Base-by-base conservation (phyloP, 495 filamentous ascomycete species). In the Aspergillus cristatus region DNA sequence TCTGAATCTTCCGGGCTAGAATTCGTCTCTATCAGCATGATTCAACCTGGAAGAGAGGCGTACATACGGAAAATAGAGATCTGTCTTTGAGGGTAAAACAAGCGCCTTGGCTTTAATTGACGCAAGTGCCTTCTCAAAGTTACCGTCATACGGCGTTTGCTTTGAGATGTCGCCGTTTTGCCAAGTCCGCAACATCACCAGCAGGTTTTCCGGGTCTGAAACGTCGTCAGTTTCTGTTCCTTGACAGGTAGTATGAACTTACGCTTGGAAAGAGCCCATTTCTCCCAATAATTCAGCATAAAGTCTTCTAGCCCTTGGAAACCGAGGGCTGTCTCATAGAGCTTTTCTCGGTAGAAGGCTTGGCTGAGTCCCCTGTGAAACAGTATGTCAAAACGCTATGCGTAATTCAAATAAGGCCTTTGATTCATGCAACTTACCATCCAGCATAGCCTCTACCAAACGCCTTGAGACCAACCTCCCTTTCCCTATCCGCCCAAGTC, bases 121-220 rank as follows among this genome's bases (percentile, higher is more conserved):
- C 31, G 67, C 64, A 75, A 85, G 69, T 1, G 80, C 77, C 28
- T 71, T 68, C 37, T 72, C 68, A 42, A 84, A 78, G 46, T 79
- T 62, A 12, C 78, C 77, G 41, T 79, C 71, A 41, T 82, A 82
- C 16, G 71, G 72, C 34, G 72, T 70, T 47, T 82, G 78, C 18
- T 68, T 48, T 1, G 76, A 78, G 40, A 74, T 71, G 46, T 86
- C 77, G 18, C 70, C 82, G 38, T 71, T 67, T 55, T 86, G 81
- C 82, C 82, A 86, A n/a, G 81, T 84, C 37, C 78, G 70, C 4
- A 78, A 51, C 79, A 84, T 80, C 1, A 67, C 70, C 1, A 83
- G 57, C 41, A 84, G 58, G 41, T 82, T 81, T 43, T 79, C 79
- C 0, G 79, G 78, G 34, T 84, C 78, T 80, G 37, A 0, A n/a